A percentile compares a stretch with the other conserved stretches of the same genome.
Evolutionary conservation across 2,329 filamentous ascomycete genomes (phyloP).

Genomic region (Ascosphaera apis): DNA sequence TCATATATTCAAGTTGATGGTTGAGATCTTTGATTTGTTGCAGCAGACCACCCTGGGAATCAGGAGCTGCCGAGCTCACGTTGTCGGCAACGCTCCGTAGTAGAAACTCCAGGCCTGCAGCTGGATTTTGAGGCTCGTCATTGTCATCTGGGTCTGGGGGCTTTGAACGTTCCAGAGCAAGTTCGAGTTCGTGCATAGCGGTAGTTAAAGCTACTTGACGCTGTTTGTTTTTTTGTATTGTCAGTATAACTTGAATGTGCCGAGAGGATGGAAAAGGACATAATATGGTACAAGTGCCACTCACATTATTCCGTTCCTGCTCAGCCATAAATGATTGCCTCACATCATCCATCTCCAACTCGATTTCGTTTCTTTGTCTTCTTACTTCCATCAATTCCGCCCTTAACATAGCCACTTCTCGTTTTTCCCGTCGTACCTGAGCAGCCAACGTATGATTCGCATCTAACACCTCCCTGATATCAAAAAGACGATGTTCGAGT

Average conservation of each 20-base stretch:
- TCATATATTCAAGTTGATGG: constrained; percentile 15
- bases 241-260: too few relatives aligned
- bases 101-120: constrained; percentile 19
- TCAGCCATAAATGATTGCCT: constrained; percentile 6
- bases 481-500: constrained; percentile 26
- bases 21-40: constrained; percentile 21
- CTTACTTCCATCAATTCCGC: constrained; percentile 26
- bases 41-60: constrained; percentile 18
- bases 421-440: constrained; percentile 22
- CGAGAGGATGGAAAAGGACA: too few relatives aligned
- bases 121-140: constrained; percentile 5
- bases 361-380: constrained; percentile 25
- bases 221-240: too few relatives aligned
- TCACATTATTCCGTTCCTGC: too few relatives aligned
- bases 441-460: constrained; percentile 24
- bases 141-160: constrained; percentile 7
- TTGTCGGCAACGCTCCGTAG: constrained; percentile 19
- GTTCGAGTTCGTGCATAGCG: constrained; percentile 18
- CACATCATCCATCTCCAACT: constrained; percentile 27
- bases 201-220: constrained; percentile 18
- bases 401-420: constrained; percentile 22
- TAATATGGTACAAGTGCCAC: too few relatives aligned
- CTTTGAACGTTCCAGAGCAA: constrained; percentile 18
- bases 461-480: constrained; percentile 29
- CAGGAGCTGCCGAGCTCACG: constrained; percentile 17